Percentiles rank a stretch among this genome's conserved stretches.
Conservation (phyloP, 257 asterid genomes). For the Leptodermis oblonga region DNA sequence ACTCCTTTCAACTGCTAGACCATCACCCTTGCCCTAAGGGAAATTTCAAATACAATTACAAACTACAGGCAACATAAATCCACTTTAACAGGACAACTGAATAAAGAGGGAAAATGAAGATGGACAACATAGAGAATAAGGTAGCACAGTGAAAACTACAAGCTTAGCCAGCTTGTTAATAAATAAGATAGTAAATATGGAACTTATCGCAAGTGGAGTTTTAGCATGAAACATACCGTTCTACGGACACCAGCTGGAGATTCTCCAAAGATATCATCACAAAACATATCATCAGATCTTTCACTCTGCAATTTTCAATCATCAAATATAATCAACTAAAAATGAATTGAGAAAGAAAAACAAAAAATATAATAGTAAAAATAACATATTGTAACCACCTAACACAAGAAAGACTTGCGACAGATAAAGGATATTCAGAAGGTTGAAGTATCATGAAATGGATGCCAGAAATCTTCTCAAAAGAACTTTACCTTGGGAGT, state of each 20-base stretch:
- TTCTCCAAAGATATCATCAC: conserved; percentile 96
- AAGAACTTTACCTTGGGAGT: conserved; percentile 70
- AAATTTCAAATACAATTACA: conserved; percentile 6
- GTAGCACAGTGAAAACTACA: not conserved
- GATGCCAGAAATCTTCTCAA: not conserved
- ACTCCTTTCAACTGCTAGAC: conserved; percentile 63
- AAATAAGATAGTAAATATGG: not conserved
- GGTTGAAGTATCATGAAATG: not conserved
- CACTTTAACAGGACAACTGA: not conserved
- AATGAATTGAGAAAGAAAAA: not conserved
- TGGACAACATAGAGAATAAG: not conserved
- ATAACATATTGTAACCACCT: too few species aligned
- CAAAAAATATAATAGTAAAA: not conserved
- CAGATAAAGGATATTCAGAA: not conserved
- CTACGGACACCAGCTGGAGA: conserved; percentile 82
- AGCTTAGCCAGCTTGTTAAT: not conserved
- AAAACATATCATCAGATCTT: conserved; percentile 69
- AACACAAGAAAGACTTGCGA: not conserved
- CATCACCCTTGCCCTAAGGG: conserved; percentile 76
- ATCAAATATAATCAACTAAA: conserved; percentile 15
- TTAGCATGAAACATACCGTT: conserved; percentile 40
- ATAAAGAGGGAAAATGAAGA: not conserved
- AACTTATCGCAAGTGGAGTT: not conserved
- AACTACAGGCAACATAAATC: conserved; percentile 12
- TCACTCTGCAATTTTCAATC: conserved; percentile 62